Base-by-base conservation (phyloP, 345 rosid species). In the Pseudoturritis turrita region DNA sequence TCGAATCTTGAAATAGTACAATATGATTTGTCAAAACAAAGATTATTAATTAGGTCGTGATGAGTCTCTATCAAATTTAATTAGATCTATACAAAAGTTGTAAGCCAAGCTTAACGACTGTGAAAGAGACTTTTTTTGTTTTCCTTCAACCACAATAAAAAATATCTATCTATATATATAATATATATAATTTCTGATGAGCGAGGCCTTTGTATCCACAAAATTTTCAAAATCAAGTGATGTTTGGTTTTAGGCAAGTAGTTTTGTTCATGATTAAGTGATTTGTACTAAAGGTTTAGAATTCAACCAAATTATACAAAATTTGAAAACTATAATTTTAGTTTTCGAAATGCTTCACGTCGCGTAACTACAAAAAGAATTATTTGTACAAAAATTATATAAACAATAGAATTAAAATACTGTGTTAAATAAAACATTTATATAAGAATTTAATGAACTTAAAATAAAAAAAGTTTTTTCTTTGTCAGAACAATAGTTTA, bases 11-110 rank as follows among this genome's bases (percentile, higher is more conserved):
- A 22, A 22, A 62, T 61, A 6, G 54, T 62, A 43, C 62, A 52
- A 53, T 11, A 51, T 40, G 62, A 22, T 22, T 19, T 21, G 62
- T 31, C 39, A 53, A 31, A 53, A 15, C 26, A 21, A 46, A 52
- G 5, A n/a, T 40, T 3, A 29, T 23, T 31, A 15, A 36, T 53
- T 43, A 72, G 62, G 26, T 33, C 19, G 21, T 43, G n/a, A 7
- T 26, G 18, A 29, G 76, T 72, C 70, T 60, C 68, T 11, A 33
- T 72, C 76, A 44, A 22, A 43, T 25, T 59, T 31, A 71, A 26
- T 28, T 71, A 11, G 8, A n/a, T 19, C 60, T 71, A 10, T 3
- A n/a, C 51, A 25, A 49, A 56, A 45, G 7, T 3, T 60, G n/a
- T 26, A 47, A 59, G 60, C 39, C 57, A 37, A 39, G 18, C 52